Evolutionary conservation across 352 stramenopile species (phyloP).

Genomic region (Chrysophaeum taylorii): DNA sequence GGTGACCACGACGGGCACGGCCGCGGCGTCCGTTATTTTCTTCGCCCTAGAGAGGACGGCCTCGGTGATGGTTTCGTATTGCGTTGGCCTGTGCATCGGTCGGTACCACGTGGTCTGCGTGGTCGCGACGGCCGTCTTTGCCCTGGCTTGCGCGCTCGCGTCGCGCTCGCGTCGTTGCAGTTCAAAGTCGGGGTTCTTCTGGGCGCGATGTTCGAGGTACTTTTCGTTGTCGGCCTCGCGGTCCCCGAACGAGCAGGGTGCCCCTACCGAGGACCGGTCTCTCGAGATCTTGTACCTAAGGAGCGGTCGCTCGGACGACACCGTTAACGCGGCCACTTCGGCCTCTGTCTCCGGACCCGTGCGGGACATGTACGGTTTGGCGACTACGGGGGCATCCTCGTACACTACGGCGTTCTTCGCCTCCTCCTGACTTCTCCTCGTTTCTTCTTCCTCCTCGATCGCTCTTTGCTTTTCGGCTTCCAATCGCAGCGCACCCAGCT

Average conservation of each 20-base stretch:
- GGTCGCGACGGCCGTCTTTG: background rate
- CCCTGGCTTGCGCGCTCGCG: background rate
- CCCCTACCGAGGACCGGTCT: background rate
- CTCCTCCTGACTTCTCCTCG: background rate
- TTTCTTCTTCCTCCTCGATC: background rate
- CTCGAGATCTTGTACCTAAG: constrained; percentile 8
- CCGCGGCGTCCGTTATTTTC: background rate
- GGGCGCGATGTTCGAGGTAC: constrained; percentile 22
- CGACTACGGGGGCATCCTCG: constrained; percentile 22
- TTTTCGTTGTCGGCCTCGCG: constrained; percentile 7
- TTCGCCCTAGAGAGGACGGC: background rate
- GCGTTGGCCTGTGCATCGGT: constrained; percentile 27
- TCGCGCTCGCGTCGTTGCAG: background rate
- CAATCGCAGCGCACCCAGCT: constrained; percentile 22
- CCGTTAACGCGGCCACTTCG: constrained; percentile 17
- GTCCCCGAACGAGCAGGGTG: background rate
- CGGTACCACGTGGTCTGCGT: constrained; percentile 30
- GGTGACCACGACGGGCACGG: too few species aligned
- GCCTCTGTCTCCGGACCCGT: constrained; percentile 11
- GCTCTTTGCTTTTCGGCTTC: constrained; percentile 11
- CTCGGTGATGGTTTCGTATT: constrained; percentile 24
- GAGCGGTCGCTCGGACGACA: constrained; percentile 14
- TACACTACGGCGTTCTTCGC: constrained; percentile 16
- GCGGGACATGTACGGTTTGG: background rate
- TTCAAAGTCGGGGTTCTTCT: constrained; percentile 35